Base-by-base conservation (phyloP, 495 filamentous ascomycete species). In the Trichoderma orchidacearum region DNA sequence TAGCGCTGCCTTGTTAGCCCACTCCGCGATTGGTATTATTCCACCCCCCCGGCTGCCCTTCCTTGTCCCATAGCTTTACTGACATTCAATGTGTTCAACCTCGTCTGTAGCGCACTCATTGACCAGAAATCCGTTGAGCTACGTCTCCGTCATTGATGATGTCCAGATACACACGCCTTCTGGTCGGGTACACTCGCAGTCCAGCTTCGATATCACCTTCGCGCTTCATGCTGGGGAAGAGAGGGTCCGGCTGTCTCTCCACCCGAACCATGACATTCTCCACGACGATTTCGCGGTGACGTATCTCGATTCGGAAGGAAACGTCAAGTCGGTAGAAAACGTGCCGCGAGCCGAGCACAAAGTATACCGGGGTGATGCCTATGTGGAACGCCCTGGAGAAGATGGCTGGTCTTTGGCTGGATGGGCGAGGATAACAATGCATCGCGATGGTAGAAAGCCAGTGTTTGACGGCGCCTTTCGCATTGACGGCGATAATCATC, bases 381-480 rank as follows among this genome's bases (percentile, higher is more conserved):
- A 87, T 76, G 64, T 90, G 51, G 80, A 82, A 58, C 75, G 79
- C 18, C 73, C 80, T 9, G 57, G 71, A 65, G 66, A 81, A 70
- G 55, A 74, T 11, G 79, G 81, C 59, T 96, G 90, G 92, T 80
- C 80, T 38, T 82, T 85, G 61, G 84, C 82, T 18, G 93, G 93
- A 48, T 96, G 87, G 89, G 85, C 90, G 27, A 80, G 93, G 60
- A 82, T 96, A 51, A 78, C 84, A 53, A 70, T 98, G 30, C 75
- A 76, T 61, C 76, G 74, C 60, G 93, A 98, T 72, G 93, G 93
- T 3, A 60, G 71, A 17, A 64, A 79, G 32, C 94, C 93, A 27
- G 68, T 96, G 7, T 97, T 98, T 59, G 88, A 96, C 69, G 93
- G 94, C 28, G 86, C 86, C 3, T 97, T 98, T 71, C 84, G 85